Evolutionary conservation across 768 basidiomycete species (phyloP), one percentile per base, ranked within the genome.

Genomic region (Russula sp.): DNA sequence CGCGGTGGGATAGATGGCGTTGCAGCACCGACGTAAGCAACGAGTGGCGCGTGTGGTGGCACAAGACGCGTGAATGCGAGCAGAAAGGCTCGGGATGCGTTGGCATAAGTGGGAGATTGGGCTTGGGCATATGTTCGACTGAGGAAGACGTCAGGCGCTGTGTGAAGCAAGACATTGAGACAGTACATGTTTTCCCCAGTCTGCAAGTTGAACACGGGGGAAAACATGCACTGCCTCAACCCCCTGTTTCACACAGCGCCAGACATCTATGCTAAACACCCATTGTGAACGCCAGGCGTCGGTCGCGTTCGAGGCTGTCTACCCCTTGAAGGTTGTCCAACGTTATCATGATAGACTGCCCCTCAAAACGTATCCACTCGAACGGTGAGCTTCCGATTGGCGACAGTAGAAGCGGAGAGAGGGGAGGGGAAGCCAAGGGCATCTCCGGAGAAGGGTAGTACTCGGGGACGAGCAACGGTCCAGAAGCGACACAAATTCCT

Each of bases 351-450:
- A 88, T 84, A 0, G 83, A 87, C 3, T 91, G 78, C 4, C 90
- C 91, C 68, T 93, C 90, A 63, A 94, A 89, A 69, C 93, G 90
- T 6, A 94, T 74, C 89, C 91, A 91, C 67, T 93, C 89, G 57
- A 93, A 88, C 0, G 90, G 91, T 0, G 90, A 88, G 68, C 57
- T 54, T 69, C 70, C 27, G 71, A 71, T 48, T 31, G 59, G 66
- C 37, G 70, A 51, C n/a, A 58, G 51, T 31, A 59, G 52, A 53
- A 73, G 44, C 3, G 60, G 62, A 27, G 70, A 58, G 44, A 55
- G 55, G 1, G 59, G 49, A 39, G 65, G 63, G 4, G 68, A 68
- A 37, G 70, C 54, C 20, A 66, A 51, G 13, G 65, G 64, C 55
- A 73, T 68, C 52, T 74, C 73, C 52, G 75, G 66, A 64, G 77